Base-by-base conservation (phyloP, 345 rosid genomes). In the Ricinus communis region DNA sequence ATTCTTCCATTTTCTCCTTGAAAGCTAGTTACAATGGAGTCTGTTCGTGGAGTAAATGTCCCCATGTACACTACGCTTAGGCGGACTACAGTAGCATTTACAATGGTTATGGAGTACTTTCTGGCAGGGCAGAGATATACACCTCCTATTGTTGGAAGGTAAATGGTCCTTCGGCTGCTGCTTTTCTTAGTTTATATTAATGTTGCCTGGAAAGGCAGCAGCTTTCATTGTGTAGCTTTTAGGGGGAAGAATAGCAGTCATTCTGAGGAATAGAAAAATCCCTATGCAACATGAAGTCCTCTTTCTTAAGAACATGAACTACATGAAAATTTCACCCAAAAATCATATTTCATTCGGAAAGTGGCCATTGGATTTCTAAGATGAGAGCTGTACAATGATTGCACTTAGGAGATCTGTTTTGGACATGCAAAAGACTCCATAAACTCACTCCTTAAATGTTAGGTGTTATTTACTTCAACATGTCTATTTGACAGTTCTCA, bases 21-120 rank as follows among this genome's bases (percentile, higher is more conserved):
- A 77, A 88, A 93, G 97, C 85, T 95, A 84, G 96, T 84, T 56
- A 82, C 93, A 8, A 89, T 96, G 94, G 98, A 90, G 81, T 85
- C 98, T 78, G 82, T 96, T 45, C 97, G 98, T 49, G 98, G 99
- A 68, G 99, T 96, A 57, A 96, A 93, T 85, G 96, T 96, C 78
- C 99, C 98, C 60, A 93, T 96, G 99, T 96, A 96, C 75, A 96
- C 99, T 65, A 91, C 99, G 5, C 94, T 96, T 65, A 88, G 99
- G 81, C 91, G 99, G 74, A 96, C 96, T 0, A 96, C 97, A 0
- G 91, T 96, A 64, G 96, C 84, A 31, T 96, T 96, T 82, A 93
- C 99, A 19, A 93, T 96, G 99, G 73, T 88, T 65, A 82, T 89
- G 81, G 99, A 96, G 80, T 88, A 82, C 73, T 74, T 90, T 85